A percentile compares a stretch with the other conserved stretches of the same genome.
Conservation (phyloP, 768 basidiomycete species). For the Kwoniella dendrophila region DNA sequence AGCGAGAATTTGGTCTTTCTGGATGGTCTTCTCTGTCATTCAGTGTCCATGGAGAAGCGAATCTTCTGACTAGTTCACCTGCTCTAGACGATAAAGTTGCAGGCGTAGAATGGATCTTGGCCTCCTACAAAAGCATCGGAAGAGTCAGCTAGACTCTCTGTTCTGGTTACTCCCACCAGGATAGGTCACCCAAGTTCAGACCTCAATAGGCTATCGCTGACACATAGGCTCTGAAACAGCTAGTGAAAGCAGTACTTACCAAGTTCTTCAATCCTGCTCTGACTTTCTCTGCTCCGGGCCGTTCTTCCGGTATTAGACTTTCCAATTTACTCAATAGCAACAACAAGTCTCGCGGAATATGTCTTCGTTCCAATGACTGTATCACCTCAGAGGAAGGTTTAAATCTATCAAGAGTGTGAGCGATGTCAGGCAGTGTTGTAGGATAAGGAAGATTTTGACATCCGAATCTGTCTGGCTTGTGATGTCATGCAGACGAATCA, state of each 20-base stretch:
- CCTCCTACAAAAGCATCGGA: too few relatives aligned
- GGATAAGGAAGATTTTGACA: not conserved
- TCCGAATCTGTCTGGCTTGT: not conserved
- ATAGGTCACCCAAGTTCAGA: too few relatives aligned
- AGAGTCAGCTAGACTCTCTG: too few relatives aligned
- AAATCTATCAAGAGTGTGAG: conserved; percentile 57
- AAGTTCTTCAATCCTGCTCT: conserved; percentile 70
- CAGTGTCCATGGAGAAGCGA: conserved; percentile 18
- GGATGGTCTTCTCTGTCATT: not conserved
- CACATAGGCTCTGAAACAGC: not conserved
- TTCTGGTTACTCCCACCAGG: too few relatives aligned
- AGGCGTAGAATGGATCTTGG: conserved; percentile 6
- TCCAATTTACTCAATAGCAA: conserved; percentile 73
- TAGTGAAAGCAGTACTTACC: conserved; percentile 58
- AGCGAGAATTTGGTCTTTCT: not conserved
- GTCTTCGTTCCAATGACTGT: conserved; percentile 68
- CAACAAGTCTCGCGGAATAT: conserved; percentile 70
- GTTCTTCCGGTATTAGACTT: conserved; percentile 63
- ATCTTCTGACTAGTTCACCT: conserved; percentile 19
- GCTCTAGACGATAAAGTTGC: not conserved
- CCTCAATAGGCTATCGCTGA: too few relatives aligned
- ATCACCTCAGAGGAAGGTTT: conserved; percentile 62
- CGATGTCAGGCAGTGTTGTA: not conserved
- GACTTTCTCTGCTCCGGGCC: conserved; percentile 75
- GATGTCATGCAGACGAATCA: not conserved